Base-by-base conservation (phyloP, 495 filamentous ascomycete genomes). In the Entonaema liquescens region DNA sequence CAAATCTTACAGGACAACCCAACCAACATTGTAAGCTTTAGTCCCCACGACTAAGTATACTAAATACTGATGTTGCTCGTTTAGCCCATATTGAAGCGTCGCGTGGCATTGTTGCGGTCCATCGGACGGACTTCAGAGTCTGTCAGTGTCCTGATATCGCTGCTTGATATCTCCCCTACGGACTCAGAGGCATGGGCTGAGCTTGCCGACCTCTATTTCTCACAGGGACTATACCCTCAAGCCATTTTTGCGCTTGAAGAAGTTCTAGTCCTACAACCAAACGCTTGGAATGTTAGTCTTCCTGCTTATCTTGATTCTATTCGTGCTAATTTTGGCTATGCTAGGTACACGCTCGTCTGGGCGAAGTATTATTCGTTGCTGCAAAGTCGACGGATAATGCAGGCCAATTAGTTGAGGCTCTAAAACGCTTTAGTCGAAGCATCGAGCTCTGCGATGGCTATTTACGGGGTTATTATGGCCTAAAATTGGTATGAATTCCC, bases 131-230 rank as follows among this genome's bases (percentile, higher is more conserved):
- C 85, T 2, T 74, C 86, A 9, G 93, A 97, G 64, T 93, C 95
- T 12, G 91, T 93, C 52, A 82, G 88, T 57, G 87, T 88, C 40
- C 81, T 98, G 44, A 87, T 89, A 65, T 83, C 89, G 63, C 83
- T 98, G 29, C 84, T 99, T 44, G 89, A 94, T 66, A 87, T 90
- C 63, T 90, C 91, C 9, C 95, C 95, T 5, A 97, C 92, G 7
- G 96, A 98, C 82, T 90, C 90, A 11, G 95, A 99, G 78, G 90
- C 93, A 17, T 99, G 95, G 95, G 89, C 93, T 58, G 95, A 99
- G 82, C 84, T 99, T 71, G 86, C 92, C 33, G 92, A 95, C 71
- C 79, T 98, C 33, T 98, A 99, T 77, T 81, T 93, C 50, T 81
- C 84, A 1, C 90, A 93, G 73, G 91, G 91, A 5, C 79, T 93